Percentiles rank a stretch among this genome's conserved stretches.
phyloP scores from a whole-genome alignment of 2,329 filamentous ascomycete genomes.

The Claviceps cyperi region DNA sequence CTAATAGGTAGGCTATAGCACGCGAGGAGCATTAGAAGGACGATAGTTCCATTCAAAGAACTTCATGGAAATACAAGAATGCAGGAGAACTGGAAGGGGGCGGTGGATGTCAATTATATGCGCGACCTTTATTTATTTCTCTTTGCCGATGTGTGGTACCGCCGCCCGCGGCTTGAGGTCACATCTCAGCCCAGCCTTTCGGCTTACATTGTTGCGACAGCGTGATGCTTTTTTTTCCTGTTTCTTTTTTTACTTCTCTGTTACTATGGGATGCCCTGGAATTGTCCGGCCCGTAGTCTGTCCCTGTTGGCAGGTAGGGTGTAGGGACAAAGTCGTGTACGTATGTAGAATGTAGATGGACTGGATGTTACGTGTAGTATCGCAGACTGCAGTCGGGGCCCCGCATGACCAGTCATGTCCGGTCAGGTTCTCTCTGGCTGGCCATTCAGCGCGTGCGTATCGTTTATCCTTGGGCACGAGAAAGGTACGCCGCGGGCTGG shows the following conservation, averaged over 20 bases:
- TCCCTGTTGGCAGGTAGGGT: too few relatives aligned
- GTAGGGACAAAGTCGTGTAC: too few relatives aligned
- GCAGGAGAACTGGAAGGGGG: neutral
- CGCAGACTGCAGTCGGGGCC: neutral
- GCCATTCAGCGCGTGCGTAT: neutral
- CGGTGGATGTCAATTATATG: neutral
- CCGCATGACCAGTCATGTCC: neutral
- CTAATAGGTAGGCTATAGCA: too few relatives aligned
- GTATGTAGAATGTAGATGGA: too few relatives aligned
- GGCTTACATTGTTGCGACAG: neutral
- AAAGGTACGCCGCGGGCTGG: neutral
- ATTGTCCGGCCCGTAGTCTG: too few relatives aligned
- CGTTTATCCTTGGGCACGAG: neutral
- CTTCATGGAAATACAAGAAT: too few relatives aligned
- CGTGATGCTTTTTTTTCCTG: neutral
- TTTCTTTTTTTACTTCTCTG: neutral
- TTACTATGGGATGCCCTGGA: neutral
- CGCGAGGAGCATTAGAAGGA: too few relatives aligned
- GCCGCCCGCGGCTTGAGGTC: neutral
- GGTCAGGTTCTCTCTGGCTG: neutral
- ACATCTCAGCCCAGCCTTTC: neutral
- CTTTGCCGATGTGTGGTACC: neutral
- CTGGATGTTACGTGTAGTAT: too few relatives aligned
- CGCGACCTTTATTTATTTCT: neutral
- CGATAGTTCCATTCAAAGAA: too few relatives aligned